Evolutionary conservation across 345 rosid species (phyloP), one percentile per base, ranked within the genome.

Genomic region (Syzygium aqueum): DNA sequence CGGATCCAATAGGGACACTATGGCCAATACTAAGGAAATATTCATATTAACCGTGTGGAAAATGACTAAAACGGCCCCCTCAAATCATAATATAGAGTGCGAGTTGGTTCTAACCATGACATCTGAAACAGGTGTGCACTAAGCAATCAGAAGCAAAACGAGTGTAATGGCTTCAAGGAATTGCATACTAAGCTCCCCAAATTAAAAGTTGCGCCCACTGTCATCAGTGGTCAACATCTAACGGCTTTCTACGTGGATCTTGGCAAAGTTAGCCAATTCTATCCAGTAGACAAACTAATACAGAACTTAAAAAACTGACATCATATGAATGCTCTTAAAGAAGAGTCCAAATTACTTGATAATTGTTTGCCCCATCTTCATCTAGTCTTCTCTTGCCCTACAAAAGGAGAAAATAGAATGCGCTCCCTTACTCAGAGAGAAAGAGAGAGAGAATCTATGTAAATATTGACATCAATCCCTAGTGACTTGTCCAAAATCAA

Each of bases 371-470:
- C 90, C 52, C 93, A 82, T 90, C 98, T 92, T 96, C 98, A 95
- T 95, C 98, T 94, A 96, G 98, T 95, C 95, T 92, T 92, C 93
- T 91, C 93, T 90, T 91, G 91, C 91, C 98, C 97, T 94, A 95
- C 98, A 95, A 95, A 94, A 95, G 89, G 91, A 92, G 91, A 88
- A 90, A 91, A 90, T 80, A 86, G 28, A 87, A 54, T 84, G 83
- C 77, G 84, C 89, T 90, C 85, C 90, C 92, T 88, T 90, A 92
- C 89, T 91, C 89, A 86, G 85, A 89, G 88, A 92, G 78, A 65
- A 89, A 59, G 87, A 89, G 89, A 86, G 63, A 87, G n/a, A 73
- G 49, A 49, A 73, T 37, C 25, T 13, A 73, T 10, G 80, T 17
- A 33, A 37, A 73, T 40, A 37, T 33, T 9, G 49, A 73, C 49